These are phyloP conservation scores for Nissolia schottii DNA, from an alignment of 306 rosid species.

Conservation along the genomic window DNA sequence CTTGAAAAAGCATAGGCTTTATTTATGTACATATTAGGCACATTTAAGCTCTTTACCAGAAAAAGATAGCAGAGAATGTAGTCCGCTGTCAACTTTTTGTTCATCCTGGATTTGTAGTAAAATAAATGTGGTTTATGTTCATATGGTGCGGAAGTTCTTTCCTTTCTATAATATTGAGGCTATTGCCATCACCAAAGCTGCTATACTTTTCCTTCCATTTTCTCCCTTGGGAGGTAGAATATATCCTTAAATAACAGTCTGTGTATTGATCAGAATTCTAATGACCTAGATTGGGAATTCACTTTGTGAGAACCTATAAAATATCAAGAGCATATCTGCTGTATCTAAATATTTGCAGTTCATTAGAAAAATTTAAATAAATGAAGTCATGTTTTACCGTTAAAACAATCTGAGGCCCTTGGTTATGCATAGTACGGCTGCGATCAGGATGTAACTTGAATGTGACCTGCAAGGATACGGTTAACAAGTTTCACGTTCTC, in stretches of 20 bases:
- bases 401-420: no score
- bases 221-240: neutral
- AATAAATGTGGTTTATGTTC: conserved; percentile 34
- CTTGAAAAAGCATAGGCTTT: conserved; percentile 29
- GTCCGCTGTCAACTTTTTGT: conserved; percentile 17
- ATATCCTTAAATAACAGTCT: neutral
- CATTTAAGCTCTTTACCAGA: conserved; percentile 28
- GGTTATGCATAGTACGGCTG: no score
- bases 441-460: no score
- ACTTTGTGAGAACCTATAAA: no score
- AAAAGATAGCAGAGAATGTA: conserved; percentile 40
- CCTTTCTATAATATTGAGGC: neutral
- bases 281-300: no score
- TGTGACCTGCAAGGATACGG: no score
- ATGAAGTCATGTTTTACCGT: no score
- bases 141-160: conserved; percentile 17
- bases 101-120: conserved; percentile 24
- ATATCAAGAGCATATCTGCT: no score
- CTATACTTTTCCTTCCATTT: neutral
- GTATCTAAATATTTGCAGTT: no score
- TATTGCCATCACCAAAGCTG: conserved; percentile 1
- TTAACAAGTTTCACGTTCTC: no score
- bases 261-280: no score
- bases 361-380: no score
- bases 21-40: conserved; percentile 58